Evolutionary conservation across 2,329 filamentous ascomycete species (phyloP), one percentile per base, ranked within the genome.

Genomic region (Trichoderma cornu-damae): DNA sequence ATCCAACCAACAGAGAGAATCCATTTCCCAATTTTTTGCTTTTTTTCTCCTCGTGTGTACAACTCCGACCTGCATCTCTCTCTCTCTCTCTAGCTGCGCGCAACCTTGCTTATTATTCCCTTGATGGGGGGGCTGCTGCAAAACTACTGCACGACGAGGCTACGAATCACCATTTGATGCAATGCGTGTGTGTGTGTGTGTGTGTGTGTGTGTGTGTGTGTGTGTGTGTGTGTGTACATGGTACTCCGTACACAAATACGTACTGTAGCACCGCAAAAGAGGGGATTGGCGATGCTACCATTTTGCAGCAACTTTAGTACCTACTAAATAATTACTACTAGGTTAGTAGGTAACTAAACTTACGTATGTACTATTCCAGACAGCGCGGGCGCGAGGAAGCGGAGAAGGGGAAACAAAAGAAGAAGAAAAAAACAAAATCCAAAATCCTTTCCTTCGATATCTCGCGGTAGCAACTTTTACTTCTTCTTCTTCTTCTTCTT

Each of bases 11-110:
- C 42, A 40, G 28, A 9, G 16, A 43, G 34, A 44, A 53, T 44
- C 50, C 24, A 26, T 28, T 26, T 37, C 38, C 24, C 22, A 12
- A 8, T 9, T 12, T 14, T 40, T 35, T 24, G 18, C 22, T 30
- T 30, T 22, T 35, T n/a, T 46, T 26, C 37, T 35, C n/a, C n/a
- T 30, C 30, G 32, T 22, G 18, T n/a, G n/a, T n/a, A n/a, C n/a
- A 55, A 47, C 32, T 55, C n/a, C 35, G 35, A 30, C 42, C 42
- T 55, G 52, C 52, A 55, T 55, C 14, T n/a, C n/a, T n/a, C n/a
- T n/a, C n/a, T n/a, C n/a, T n/a, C n/a, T n/a, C n/a, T 22, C 24
- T 47, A 47, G 52, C 42, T 47, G 52, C 42, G 38, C 51, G 42
- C 42, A 54, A n/a, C n/a, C n/a, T n/a, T n/a, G n/a, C 52, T 38